Conservation (phyloP, 306 rosid species). For the Abrus pulchellus region DNA sequence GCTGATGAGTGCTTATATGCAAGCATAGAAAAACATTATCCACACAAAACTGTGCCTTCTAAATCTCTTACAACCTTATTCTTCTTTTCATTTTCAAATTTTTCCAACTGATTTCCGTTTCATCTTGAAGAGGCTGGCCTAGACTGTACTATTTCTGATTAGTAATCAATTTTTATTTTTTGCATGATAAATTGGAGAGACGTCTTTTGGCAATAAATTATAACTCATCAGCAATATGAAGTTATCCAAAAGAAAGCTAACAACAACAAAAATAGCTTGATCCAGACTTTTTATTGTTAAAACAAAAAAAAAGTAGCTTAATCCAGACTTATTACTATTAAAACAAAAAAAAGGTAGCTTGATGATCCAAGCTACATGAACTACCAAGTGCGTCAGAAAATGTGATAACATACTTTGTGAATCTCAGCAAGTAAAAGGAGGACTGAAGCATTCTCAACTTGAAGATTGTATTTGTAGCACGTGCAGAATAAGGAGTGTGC, state of each 20-base stretch:
- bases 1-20: background rate
- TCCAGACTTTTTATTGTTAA: too few species aligned
- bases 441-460: slow-evolving; percentile 92
- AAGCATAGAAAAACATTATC: slow-evolving; percentile 18
- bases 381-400: slow-evolving; percentile 23
- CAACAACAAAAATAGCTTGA: background rate
- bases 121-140: background rate
- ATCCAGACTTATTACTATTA: background rate
- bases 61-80: background rate
- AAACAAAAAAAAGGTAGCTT: slow-evolving; percentile 35
- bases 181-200: slow-evolving; percentile 13
- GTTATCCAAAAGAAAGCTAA: slow-evolving; percentile 21
- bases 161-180: slow-evolving; percentile 24
- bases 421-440: slow-evolving; percentile 98
- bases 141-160: slow-evolving; percentile 11
- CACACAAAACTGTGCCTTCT: background rate
- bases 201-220: slow-evolving; percentile 9
- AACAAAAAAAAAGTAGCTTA: background rate
- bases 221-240: slow-evolving; percentile 17
- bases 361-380: slow-evolving; percentile 20
- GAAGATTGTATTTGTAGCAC: slow-evolving; percentile 95
- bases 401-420: slow-evolving; percentile 74
- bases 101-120: slow-evolving; percentile 9
- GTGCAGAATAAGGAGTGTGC: slow-evolving; percentile 96
- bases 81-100: background rate